Conservation (phyloP, 1,284 basidiomycete species). For the Lignosus rhinocerotis region DNA sequence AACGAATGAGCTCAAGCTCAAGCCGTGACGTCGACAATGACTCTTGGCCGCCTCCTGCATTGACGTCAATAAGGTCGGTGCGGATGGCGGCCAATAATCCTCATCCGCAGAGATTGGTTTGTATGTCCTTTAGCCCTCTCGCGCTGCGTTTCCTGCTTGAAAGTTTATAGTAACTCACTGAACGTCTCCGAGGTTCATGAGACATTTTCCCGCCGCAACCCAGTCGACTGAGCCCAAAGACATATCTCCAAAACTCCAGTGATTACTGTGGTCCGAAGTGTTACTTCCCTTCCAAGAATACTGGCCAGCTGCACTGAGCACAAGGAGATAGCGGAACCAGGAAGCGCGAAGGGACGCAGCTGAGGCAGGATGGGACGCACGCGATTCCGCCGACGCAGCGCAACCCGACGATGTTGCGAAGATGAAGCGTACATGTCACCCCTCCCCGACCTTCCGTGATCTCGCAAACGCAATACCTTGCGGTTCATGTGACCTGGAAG, state of each 20-base stretch:
- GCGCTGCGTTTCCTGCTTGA: no score
- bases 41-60: no score
- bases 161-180: no score
- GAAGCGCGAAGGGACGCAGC: neutral
- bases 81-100: no score
- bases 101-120: no score
- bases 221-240: neutral
- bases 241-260: no score
- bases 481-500: neutral
- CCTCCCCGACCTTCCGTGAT: neutral
- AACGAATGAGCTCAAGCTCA: no score
- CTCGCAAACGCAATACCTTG: no score
- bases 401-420: slow-evolving; percentile 23
- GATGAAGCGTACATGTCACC: slow-evolving; percentile 13
- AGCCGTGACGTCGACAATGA: no score
- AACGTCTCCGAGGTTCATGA: slow-evolving; percentile 8
- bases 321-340: neutral
- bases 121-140: no score
- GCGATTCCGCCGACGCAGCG: neutral
- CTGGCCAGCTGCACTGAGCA: neutral
- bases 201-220: slow-evolving; percentile 8
- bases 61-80: no score
- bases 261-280: no score
- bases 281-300: neutral
- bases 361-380: slow-evolving; percentile 1